Percentiles rank a stretch among this genome's conserved stretches.
These are phyloP conservation scores for Fusarium luffae DNA, from an alignment of 2,329 filamentous ascomycete genomes.

Conservation along the genomic window DNA sequence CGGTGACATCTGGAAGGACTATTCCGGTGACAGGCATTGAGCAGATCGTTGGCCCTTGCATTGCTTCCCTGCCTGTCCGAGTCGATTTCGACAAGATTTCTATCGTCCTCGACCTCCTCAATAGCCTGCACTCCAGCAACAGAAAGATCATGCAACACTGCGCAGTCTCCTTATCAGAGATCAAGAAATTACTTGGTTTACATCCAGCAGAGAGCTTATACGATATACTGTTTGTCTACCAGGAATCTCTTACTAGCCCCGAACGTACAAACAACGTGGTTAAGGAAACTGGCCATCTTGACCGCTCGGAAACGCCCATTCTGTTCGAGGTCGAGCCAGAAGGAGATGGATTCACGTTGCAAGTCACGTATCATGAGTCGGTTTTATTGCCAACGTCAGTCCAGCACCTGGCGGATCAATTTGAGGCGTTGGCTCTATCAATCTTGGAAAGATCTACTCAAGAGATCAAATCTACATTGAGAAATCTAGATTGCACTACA, in stretches of 20 bases:
- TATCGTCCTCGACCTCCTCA: conserved; percentile 70
- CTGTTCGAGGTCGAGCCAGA: conserved; percentile 80
- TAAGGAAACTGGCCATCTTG: conserved; percentile 68
- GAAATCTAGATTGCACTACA: conserved; percentile 48
- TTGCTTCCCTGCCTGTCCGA: conserved; percentile 80
- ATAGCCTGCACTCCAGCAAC: conserved; percentile 72
- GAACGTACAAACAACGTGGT: conserved; percentile 53
- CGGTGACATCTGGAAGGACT: conserved; percentile 84
- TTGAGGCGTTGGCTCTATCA: conserved; percentile 62
- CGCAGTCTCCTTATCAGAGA: conserved; percentile 72
- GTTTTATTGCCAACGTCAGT: conserved; percentile 66
- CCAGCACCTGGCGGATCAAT: conserved; percentile 67
- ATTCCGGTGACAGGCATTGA: conserved; percentile 78
- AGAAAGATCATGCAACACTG: conserved; percentile 73
- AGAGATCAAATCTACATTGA: conserved; percentile 20
- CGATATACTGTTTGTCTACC: conserved; percentile 85
- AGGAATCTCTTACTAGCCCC: conserved; percentile 71
- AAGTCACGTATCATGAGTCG: conserved; percentile 60
- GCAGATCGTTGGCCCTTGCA: conserved; percentile 80
- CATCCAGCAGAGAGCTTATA: conserved; percentile 71
- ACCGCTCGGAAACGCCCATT: conserved; percentile 80
- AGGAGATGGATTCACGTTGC: conserved; percentile 54
- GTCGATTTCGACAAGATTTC: conserved; percentile 64
- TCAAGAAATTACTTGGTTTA: conserved; percentile 70
- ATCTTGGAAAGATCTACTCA: conserved; percentile 45